A percentile compares a stretch with the other conserved stretches of the same genome.
phyloP scores from a whole-genome alignment of 148 eudicot genomes.

The Rhododendron henanense region DNA sequence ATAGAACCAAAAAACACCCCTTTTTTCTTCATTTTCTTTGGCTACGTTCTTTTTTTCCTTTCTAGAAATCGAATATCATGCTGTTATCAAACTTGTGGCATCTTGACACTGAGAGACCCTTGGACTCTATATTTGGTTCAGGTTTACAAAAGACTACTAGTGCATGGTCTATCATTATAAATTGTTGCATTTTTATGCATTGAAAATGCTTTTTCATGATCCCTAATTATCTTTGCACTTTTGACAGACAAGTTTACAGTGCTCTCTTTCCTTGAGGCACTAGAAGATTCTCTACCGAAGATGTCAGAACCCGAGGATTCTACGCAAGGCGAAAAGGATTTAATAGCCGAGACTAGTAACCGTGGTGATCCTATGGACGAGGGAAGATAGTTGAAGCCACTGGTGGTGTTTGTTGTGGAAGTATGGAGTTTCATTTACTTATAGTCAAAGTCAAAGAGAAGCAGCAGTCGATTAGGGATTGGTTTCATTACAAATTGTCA shows the following conservation, averaged over 20 bases:
- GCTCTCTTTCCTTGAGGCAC: slow-evolving; percentile 94
- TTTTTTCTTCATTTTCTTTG: not conserved
- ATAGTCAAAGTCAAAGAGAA: not conserved
- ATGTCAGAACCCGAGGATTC: slow-evolving; percentile 35
- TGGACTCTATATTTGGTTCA: too few species aligned
- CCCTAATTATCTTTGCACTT: not conserved
- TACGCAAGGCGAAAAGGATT: slow-evolving; percentile 27
- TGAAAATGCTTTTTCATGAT: not conserved
- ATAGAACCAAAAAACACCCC: too few species aligned
- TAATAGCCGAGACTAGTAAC: slow-evolving; percentile 28
- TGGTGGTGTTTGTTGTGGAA: not conserved
- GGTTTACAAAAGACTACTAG: too few species aligned
- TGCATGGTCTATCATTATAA: too few species aligned
- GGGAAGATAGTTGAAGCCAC: slow-evolving; percentile 40
- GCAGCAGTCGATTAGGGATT: not conserved
- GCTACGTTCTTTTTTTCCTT: not conserved
- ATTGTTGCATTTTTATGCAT: not conserved
- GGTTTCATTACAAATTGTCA: not conserved
- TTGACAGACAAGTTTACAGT: slow-evolving; percentile 82
- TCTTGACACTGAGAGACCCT: too few species aligned
- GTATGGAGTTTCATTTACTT: slow-evolving; percentile 8
- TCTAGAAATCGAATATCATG: not conserved
- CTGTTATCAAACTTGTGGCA: too few species aligned
- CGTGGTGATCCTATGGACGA: slow-evolving; percentile 67
- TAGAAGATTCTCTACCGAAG: slow-evolving; percentile 77